Evolutionary conservation across 306 rosid genomes (phyloP), one percentile per base, ranked within the genome.

Genomic region (Lathyrus aphaca): DNA sequence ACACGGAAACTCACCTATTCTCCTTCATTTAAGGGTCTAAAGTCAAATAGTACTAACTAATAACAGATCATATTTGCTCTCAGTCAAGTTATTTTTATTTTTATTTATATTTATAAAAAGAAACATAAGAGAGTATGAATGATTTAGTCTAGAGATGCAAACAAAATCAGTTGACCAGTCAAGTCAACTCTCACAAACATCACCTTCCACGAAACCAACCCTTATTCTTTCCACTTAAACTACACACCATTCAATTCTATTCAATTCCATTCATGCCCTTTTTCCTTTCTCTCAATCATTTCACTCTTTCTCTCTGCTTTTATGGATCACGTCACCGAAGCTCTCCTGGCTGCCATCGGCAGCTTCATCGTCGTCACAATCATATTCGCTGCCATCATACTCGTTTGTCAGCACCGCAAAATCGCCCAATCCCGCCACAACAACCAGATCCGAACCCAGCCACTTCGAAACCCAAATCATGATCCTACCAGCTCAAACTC

Each of bases 311-410:
- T 4, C 64, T 30, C 60, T 16, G 9, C 56, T 0, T 10, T 21
- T 65, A 77, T 81, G 85, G 79, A 68, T 0, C 23, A 7, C 10
- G 0, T 18, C 11, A 0, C 3, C n/a, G 35, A 35, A 40, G 83
- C 79, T 29, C n/a, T 80, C 11, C 0, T 80, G 3, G 89, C 92
- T 0, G 92, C 95, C 39, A 0, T 8, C 17, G 84, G 37, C 21
- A 83, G 86, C 83, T 91, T 91, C 87, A 59, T 88, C 66, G 9
- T 73, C 58, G 35, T 91, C 8, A 74, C 82, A 10, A 8, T 85
- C 14, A 3, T 91, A 60, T 23, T 86, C 10, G 86, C 79, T 44
- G 13, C 14, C 61, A 4, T 80, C 70, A 23, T 81, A 71, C 3
- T 86, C 17, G 2, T 63, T 86, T 85, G 66, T 74, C 79, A 73